These are phyloP conservation scores for Hymenoscyphus scutula DNA, from an alignment of 2,329 filamentous ascomycete genomes.

Conservation along the genomic window DNA sequence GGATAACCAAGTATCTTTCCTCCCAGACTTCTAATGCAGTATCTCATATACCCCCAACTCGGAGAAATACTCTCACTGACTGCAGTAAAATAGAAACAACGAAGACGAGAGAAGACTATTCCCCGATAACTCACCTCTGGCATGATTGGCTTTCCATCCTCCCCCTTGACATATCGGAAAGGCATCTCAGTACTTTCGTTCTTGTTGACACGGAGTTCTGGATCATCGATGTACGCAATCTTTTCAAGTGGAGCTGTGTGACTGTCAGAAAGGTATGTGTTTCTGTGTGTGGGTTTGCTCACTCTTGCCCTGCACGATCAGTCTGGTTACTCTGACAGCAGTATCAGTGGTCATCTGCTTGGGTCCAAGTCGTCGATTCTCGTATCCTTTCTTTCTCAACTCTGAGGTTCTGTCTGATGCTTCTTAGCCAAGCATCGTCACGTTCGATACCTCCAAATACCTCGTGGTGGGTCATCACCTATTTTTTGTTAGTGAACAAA, in stretches of 20 bases:
- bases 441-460: constrained; percentile 45
- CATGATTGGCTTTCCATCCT: constrained; percentile 81
- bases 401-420: constrained; percentile 86
- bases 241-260: constrained; percentile 70
- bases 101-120: background rate
- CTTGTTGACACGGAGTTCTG: constrained; percentile 84
- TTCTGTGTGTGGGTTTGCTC: constrained; percentile 33
- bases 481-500: constrained; percentile 25
- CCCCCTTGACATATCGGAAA: constrained; percentile 85
- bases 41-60: background rate
- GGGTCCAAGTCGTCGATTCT: constrained; percentile 80
- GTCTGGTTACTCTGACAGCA: constrained; percentile 86
- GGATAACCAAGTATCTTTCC: too few species aligned
- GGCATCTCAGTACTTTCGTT: constrained; percentile 97
- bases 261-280: constrained; percentile 5
- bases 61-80: background rate
- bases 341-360: constrained; percentile 99
- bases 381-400: constrained; percentile 87
- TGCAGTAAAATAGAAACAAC: background rate
- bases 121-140: constrained; percentile 64
- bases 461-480: constrained; percentile 93
- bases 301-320: constrained; percentile 84
- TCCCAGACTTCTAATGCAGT: too few species aligned
- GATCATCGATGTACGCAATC: constrained; percentile 81
- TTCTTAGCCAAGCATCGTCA: constrained; percentile 13